A percentile compares a stretch with the other conserved stretches of the same genome.
Evolutionary conservation across 306 rosid species (phyloP).

Genomic region (Dalbergia oliveri): DNA sequence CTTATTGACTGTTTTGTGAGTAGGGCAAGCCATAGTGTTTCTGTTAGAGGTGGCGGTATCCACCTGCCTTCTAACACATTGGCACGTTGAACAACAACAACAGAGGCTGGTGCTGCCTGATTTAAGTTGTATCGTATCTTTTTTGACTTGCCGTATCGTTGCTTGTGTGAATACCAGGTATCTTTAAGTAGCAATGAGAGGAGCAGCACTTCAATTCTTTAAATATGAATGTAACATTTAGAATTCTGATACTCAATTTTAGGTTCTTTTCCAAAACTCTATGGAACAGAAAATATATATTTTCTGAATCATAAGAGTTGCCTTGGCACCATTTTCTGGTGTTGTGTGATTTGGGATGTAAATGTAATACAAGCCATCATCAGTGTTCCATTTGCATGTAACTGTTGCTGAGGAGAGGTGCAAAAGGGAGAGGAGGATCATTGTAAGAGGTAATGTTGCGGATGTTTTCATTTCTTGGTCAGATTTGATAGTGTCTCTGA

Average conservation of each 20-base stretch:
- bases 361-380: constrained; percentile 19
- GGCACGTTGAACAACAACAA: background rate
- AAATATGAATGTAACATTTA: background rate
- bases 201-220: background rate
- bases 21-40: background rate
- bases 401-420: background rate
- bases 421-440: background rate
- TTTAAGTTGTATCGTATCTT: background rate
- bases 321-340: constrained; percentile 21
- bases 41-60: background rate
- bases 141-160: background rate
- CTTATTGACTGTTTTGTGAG: background rate
- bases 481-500: too few relatives aligned
- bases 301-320: constrained; percentile 45
- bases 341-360: constrained; percentile 43
- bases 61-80: background rate
- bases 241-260: background rate
- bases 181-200: background rate
- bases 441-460: background rate
- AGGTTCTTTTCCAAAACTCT: background rate
- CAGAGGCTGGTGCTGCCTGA: background rate
- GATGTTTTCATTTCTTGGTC: too few relatives aligned
- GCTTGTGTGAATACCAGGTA: constrained; percentile 8
- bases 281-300: constrained; percentile 32
- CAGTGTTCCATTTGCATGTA: constrained; percentile 8